Conservation (phyloP, 208 protist genomes). For the Herpetomonas samuelpessoai region DNA sequence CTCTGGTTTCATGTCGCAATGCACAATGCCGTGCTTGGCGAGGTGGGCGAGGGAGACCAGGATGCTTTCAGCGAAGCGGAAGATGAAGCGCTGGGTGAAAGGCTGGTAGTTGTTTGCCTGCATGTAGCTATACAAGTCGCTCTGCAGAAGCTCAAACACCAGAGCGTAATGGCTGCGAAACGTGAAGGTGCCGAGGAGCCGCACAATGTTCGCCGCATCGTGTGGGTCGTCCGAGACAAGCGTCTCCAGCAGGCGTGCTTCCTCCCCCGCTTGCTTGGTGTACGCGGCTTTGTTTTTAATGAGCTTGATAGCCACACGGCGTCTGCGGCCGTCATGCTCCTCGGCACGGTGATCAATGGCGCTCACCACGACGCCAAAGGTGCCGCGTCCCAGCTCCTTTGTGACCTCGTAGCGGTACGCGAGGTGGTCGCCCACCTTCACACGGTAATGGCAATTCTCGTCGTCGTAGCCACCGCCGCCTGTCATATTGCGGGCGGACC, state of each 20-base stretch:
- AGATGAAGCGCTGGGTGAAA: constrained; percentile 70
- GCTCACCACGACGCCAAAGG: constrained; percentile 89
- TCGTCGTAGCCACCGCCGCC: constrained; percentile 81
- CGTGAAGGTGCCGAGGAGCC: constrained; percentile 49
- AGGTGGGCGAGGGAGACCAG: constrained; percentile 68
- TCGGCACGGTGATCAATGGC: constrained; percentile 51
- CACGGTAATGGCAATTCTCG: constrained; percentile 90
- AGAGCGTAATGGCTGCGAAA: constrained; percentile 81
- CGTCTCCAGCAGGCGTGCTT: constrained; percentile 71
- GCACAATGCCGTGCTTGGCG: constrained; percentile 82
- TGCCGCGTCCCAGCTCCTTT: constrained; percentile 77
- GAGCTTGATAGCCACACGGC: constrained; percentile 80
- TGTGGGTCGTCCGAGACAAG: constrained; percentile 58
- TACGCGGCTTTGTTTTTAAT: constrained; percentile 85
- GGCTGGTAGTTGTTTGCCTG: constrained; percentile 70
- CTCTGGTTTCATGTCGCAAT: constrained; percentile 97
- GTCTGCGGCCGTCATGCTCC: not conserved
- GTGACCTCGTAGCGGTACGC: constrained; percentile 90
- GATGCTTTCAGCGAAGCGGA: constrained; percentile 66
- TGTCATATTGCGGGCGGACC: not conserved
- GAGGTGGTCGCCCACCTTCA: constrained; percentile 92
- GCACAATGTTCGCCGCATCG: constrained; percentile 67
- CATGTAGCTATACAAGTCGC: constrained; percentile 70
- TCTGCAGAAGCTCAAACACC: constrained; percentile 70
- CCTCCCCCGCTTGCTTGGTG: constrained; percentile 77